Evolutionary conservation across 352 stramenopile genomes (phyloP).

Genomic region (Bremia lactucae): DNA sequence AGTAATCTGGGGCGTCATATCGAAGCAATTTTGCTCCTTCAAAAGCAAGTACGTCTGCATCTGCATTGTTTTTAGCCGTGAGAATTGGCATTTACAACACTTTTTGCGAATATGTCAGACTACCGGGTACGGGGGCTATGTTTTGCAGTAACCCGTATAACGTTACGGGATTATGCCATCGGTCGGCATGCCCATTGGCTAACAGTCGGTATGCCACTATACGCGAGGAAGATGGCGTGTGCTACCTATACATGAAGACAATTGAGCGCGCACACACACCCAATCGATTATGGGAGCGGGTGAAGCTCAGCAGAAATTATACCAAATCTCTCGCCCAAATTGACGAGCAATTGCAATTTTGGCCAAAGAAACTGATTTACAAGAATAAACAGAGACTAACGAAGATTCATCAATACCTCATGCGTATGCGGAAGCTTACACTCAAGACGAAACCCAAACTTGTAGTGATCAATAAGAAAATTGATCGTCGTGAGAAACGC

Average conservation of each 20-base stretch:
- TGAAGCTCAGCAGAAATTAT: conserved; percentile 96
- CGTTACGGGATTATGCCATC: conserved; percentile 96
- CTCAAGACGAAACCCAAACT: conserved; percentile 92
- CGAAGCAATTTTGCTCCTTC: conserved; percentile 98
- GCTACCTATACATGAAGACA: conserved; percentile 97
- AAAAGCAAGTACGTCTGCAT: conserved; percentile 87
- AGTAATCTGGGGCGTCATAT: conserved; percentile 98
- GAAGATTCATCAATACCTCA: conserved; percentile 99
- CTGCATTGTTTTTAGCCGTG: background rate
- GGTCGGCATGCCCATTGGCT: conserved; percentile 91
- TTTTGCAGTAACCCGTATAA: conserved; percentile 99
- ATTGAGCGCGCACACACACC: conserved; percentile 97
- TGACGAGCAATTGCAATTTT: conserved; percentile 95
- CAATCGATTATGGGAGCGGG: conserved; percentile 98
- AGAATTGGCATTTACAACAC: background rate
- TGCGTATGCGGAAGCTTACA: conserved; percentile 96
- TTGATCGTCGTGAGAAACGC: conserved; percentile 91
- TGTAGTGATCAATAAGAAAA: conserved; percentile 91
- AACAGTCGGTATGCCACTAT: conserved; percentile 98
- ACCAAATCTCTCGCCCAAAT: conserved; percentile 91
- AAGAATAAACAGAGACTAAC: conserved; percentile 98
- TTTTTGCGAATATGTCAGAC: conserved; percentile 4
- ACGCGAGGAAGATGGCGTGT: conserved; percentile 92
- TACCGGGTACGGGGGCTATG: conserved; percentile 81
- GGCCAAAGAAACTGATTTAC: conserved; percentile 96